Evolutionary conservation across 1,284 basidiomycete species (phyloP).

Genomic region (Cryptococcus depauperatus): DNA sequence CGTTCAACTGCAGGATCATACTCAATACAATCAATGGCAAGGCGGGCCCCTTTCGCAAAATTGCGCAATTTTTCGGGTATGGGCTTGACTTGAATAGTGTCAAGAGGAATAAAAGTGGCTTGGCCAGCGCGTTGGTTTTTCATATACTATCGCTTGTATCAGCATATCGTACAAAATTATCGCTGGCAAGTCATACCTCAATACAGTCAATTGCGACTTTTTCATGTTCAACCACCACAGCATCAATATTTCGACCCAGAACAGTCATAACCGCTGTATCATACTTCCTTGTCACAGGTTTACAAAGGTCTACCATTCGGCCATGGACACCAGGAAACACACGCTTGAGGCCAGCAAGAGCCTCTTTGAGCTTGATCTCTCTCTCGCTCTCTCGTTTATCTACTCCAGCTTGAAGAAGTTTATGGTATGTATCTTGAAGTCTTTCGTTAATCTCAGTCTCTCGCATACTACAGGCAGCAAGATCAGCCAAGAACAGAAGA

Average conservation of each 20-base stretch:
- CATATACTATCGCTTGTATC: constrained; percentile 60
- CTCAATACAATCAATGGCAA: constrained; percentile 90
- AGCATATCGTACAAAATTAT: neutral
- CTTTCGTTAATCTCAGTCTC: constrained; percentile 88
- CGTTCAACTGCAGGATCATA: constrained; percentile 79
- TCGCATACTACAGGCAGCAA: constrained; percentile 57
- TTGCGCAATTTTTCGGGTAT: constrained; percentile 91
- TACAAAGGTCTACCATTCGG: constrained; percentile 83
- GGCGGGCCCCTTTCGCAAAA: constrained; percentile 79
- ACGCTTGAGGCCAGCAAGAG: constrained; percentile 68
- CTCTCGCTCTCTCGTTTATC: constrained; percentile 79
- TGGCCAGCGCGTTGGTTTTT: constrained; percentile 88
- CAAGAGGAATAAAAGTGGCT: constrained; percentile 94
- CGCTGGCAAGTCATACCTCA: constrained; percentile 52
- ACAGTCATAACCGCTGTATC: constrained; percentile 91
- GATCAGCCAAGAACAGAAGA: neutral
- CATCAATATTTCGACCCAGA: constrained; percentile 88
- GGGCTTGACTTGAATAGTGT: constrained; percentile 88
- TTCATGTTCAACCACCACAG: constrained; percentile 92
- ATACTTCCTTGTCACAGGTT: constrained; percentile 86
- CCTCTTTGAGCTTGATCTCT: constrained; percentile 77
- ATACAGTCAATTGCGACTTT: constrained; percentile 97
- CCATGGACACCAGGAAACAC: constrained; percentile 88
- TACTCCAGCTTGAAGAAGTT: constrained; percentile 78
- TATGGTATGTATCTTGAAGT: constrained; percentile 69